Base-by-base conservation (phyloP, 2,329 filamentous ascomycete species). In the Fonsecaea nubica region DNA sequence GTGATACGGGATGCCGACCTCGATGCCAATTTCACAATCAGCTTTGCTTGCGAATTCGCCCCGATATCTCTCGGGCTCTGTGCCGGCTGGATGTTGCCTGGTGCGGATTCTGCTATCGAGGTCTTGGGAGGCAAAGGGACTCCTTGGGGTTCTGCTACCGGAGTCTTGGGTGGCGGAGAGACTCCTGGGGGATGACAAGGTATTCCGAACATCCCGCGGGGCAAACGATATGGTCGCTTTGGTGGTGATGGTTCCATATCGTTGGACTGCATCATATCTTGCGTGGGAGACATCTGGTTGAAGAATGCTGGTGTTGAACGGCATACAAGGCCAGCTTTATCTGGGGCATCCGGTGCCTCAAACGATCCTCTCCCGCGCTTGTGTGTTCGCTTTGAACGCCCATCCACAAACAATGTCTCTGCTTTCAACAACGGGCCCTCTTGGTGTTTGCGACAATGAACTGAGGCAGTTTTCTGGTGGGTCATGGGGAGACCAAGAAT, bases 11-110 rank as follows among this genome's bases (percentile, higher is more conserved):
- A 33, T 13, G 18, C 30, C 18, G 57, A 10, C 9, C 36, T 53
- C 13, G 45, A 50, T 10, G 45, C 33, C 58, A 54, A 38, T 4
- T 32, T 54, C 18, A 40, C 25, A 59, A 59, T 50, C 57, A 36
- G 9, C 30, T 21, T 35, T 50, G 21, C 30, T 25, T 59, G 57
- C 18, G 45, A 10, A 50, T 7, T 45, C 21, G 42, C n/a, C 15
- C 21, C n/a, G n/a, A 18, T 45, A 4, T 18, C n/a, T 21, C 9
- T 13, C 42, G 5, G 21, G 6, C 25, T 3, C 18, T 18, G 45
- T 4, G 45, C 15, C 25, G 45, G 18, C 18, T 6, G 13, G 45
- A 13, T 3, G 21, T 12, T 25, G 42, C 5, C 5, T 45, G 9
- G 45, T 8, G 8, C 18, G 21, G 45, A 12, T 9, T 25, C 21